Base-by-base conservation (phyloP, 202 grass and related monocot genomes). In the Eragrostis tef region DNA sequence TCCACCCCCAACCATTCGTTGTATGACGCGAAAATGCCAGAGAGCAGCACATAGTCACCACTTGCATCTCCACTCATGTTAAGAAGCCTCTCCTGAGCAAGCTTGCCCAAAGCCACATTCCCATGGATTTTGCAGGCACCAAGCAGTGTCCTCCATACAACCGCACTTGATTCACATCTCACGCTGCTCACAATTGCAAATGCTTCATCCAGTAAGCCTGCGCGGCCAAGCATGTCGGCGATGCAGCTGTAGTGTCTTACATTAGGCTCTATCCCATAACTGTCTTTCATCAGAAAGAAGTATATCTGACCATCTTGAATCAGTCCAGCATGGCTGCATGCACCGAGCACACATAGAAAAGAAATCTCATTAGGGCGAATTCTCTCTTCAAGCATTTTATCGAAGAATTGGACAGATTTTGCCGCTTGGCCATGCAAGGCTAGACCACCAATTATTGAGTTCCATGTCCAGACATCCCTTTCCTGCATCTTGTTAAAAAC, bases 81-180 rank as follows among this genome's bases (percentile, higher is more conserved):
- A 59, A 90, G 86, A 62, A 92, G 71, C 73, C 19, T 92, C 66
- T 86, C 71, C 58, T 71, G 85, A 6, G 67, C 82, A 84, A 88
- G 73, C 78, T 90, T 88, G 15, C 88, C 88, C 1, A 88, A 48
- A 50, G 34, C 42, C 25, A 81, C 45, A 61, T 93, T 80, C 1
- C 74, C 77, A 6, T 90, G 67, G 46, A 31, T 86, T 44, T 86
- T 86, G 47, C 85, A 93, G 29, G 88, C 78, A 21, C 84, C 84
- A 87, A 93, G 76, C 75, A 93, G 11, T 70, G 88, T 78, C 31
- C 88, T 89, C 91, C 91, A 90, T 72, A 89, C 70, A 29, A 84
- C 71, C 12, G 79, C 82, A 62, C 64, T 82, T 19, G 86, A 83
- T 78, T 86, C 60, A 64, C 81, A 80, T 64, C 64, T 84, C 91